Base-by-base conservation (phyloP, 257 asterid species). In the Rubia yunnanensis region DNA sequence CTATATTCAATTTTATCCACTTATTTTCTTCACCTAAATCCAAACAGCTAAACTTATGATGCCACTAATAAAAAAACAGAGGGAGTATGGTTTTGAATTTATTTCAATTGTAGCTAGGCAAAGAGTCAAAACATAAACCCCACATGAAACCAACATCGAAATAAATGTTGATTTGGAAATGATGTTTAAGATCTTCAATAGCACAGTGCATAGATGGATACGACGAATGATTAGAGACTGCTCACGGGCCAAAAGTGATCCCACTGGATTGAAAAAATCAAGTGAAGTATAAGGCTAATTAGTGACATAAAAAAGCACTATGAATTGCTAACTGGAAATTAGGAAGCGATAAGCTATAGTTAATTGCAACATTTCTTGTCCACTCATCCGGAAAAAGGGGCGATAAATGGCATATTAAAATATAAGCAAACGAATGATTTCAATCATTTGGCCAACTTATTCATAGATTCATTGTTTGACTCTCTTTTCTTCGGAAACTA, bases 201-300 rank as follows among this genome's bases (percentile, higher is more conserved):
- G 10, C 58, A 9, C 22, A 11, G 28, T n/a, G 14, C 30, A 10
- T 17, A 49, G 32, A 5, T 11, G 18, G 59, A 64, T 64, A 7
- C 46, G 4, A 30, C 7, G 69, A 7, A 64, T 64, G 30, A 48
- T 64, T 64, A 48, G 11, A 20, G 24, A 32, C 15, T 50, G 22
- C 49, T 50, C 70, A 65, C 70, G 60, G 41, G 49, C 60, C 60
- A 28, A 64, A 64, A 64, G 69, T 64, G 27, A 15, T 41, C 22
- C 65, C 48, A 60, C 65, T 17, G 6, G 34, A 31, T 2, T 3
- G 4, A 22, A 7, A 36, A 34, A 5, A 59, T 35, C 22, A 18
- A 59, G 44, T 5, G 11, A 55, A 11, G 24, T 55, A 55, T 55
- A 55, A 55, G 60, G 7, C 15, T 56, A 13, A 22, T 56, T 11